Percentiles rank a stretch among this genome's conserved stretches.
Conservation (phyloP, 108 stramenopile species). For the Skeletonema costatum region DNA sequence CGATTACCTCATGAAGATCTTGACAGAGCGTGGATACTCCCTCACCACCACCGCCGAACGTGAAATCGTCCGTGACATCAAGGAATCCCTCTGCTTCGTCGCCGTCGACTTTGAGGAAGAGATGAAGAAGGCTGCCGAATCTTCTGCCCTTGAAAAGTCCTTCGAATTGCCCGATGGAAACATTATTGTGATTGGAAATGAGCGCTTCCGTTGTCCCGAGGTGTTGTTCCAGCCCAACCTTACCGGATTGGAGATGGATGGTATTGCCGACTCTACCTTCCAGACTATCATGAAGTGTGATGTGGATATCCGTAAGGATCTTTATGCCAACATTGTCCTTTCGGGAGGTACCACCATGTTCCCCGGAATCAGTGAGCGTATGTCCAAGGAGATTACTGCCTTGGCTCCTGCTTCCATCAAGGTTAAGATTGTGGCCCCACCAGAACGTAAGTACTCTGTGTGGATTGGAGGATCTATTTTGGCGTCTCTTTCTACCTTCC, state of each 20-base stretch:
- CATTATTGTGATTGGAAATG: conserved; percentile 94
- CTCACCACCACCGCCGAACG: conserved; percentile 94
- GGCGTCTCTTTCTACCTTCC: conserved; percentile 98
- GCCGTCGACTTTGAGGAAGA: conserved; percentile 94
- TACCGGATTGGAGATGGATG: conserved; percentile 97
- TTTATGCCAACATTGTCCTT: conserved; percentile 94
- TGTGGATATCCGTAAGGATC: conserved; percentile 98
- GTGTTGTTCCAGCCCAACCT: conserved; percentile 95
- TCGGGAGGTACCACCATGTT: conserved; percentile 98
- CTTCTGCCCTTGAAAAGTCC: conserved; percentile 91
- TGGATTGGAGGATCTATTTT: conserved; percentile 99
- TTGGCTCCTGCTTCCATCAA: conserved; percentile 95
- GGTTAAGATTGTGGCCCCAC: conserved; percentile 99
- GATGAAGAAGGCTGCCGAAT: conserved; percentile 94
- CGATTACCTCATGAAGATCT: conserved; percentile 95
- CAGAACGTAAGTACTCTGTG: conserved; percentile 98
- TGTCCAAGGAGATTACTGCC: conserved; percentile 98
- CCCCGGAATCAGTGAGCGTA: conserved; percentile 98
- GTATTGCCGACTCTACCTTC: conserved; percentile 98
- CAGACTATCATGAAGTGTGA: conserved; percentile 99
- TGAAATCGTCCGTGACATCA: conserved; percentile 95
- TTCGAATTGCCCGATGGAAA: conserved; percentile 95
- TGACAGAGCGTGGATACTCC: conserved; percentile 93
- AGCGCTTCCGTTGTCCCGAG: conserved; percentile 94
- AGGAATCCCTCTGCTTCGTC: conserved; percentile 91